phyloP scores from a whole-genome alignment of 176 grass and related monocot genomes.

The Pontederia paniculata region DNA sequence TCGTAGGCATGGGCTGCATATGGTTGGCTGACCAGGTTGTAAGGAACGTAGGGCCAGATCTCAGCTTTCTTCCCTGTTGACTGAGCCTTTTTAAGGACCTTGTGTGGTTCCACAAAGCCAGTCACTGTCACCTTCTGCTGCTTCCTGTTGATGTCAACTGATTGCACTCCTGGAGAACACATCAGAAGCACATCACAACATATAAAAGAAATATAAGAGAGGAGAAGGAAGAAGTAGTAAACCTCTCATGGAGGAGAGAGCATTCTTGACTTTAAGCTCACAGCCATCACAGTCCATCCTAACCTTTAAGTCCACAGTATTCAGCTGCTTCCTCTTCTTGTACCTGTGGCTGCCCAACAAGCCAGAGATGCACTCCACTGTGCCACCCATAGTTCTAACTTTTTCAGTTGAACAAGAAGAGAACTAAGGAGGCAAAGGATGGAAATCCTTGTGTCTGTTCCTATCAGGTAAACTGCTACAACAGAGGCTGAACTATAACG shows the following conservation, averaged over 20 bases:
- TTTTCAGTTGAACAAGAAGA: no score
- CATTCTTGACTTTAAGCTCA: conserved; percentile 59
- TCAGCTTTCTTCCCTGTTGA: conserved; percentile 76
- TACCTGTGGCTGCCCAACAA: conserved; percentile 24
- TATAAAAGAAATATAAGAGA: not conserved
- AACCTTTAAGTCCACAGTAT: conserved; percentile 67
- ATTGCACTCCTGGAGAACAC: conserved; percentile 33
- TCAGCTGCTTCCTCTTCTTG: conserved; percentile 31
- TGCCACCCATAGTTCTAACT: no score
- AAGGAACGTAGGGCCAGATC: conserved; percentile 39
- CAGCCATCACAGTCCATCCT: conserved; percentile 86
- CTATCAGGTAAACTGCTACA: no score
- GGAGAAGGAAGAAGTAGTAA: not conserved
- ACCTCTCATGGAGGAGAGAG: conserved; percentile 59
- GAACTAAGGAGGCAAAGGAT: no score
- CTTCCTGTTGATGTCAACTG: conserved; percentile 57
- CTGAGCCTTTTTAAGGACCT: conserved; percentile 46
- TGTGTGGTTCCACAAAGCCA: conserved; percentile 42
- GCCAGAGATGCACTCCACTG: conserved; percentile 27
- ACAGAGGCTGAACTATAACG: no score
- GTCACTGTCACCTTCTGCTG: conserved; percentile 56
- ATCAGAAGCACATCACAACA: not conserved
- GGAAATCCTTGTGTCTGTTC: no score
- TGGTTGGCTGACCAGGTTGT: conserved; percentile 27
- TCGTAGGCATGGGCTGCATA: conserved; percentile 40